A percentile compares a stretch with the other conserved stretches of the same genome.
These are phyloP conservation scores for Dorcoceras hygrometricum DNA, from an alignment of 257 asterid genomes.

Conservation along the genomic window DNA sequence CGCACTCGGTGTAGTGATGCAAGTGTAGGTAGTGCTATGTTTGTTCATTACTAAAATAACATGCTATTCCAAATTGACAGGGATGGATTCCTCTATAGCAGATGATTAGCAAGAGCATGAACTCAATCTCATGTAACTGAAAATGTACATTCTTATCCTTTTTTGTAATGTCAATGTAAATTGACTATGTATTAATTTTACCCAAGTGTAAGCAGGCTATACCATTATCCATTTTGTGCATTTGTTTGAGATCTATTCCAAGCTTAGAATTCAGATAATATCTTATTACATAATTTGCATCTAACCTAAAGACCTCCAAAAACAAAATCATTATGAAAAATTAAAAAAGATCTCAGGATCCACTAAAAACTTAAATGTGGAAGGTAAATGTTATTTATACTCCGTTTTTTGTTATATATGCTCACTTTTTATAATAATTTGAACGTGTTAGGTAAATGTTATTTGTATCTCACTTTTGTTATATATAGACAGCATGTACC, in stretches of 20 bases:
- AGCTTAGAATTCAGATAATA: too few species aligned
- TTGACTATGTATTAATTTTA: not conserved
- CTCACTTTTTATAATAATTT: too few species aligned
- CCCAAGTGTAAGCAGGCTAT: not conserved
- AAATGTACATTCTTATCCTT: slow-evolving; percentile 1
- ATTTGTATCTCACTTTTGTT: too few species aligned
- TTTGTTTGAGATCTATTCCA: not conserved
- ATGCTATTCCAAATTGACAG: slow-evolving; percentile 37
- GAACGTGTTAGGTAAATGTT: too few species aligned
- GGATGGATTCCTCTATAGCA: slow-evolving; percentile 93
- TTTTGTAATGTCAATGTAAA: slow-evolving; percentile 20
- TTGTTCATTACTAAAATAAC: not conserved
- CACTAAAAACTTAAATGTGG: too few species aligned
- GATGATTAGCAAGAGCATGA: slow-evolving; percentile 22
- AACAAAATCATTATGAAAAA: too few species aligned
- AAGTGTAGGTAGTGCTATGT: too few species aligned
- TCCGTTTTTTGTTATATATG: too few species aligned
- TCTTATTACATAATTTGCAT: not conserved
- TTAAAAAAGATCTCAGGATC: too few species aligned
- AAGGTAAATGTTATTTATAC: too few species aligned
- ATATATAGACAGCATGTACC: too few species aligned
- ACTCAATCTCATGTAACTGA: slow-evolving; percentile 17
- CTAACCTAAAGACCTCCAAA: too few species aligned
- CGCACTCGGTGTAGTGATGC: not conserved
- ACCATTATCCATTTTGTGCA: not conserved